Base-by-base conservation (phyloP, 306 rosid species). In the Ormosia semicastrata region DNA sequence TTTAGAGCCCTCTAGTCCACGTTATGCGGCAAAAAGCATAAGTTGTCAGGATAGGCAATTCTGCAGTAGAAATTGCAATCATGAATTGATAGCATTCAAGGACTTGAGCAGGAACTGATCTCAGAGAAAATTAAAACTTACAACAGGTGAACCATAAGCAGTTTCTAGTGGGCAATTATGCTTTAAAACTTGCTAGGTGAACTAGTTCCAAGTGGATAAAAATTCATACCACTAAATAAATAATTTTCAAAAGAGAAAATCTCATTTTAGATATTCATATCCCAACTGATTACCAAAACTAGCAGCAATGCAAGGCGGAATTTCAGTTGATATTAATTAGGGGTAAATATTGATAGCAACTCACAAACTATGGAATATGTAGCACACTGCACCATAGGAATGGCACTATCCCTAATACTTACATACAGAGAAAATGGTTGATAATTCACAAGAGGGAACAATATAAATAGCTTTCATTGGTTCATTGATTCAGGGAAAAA, bases 71-170 rank as follows among this genome's bases (percentile, higher is more conserved):
- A 24, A 24, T 24, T 24, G 24, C 64, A 46, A 30, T 52, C 79
- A 86, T 59, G 76, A 63, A 8, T 66, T 34, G 53, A 69, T 71
- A 62, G 13, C 78, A 65, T 41, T 70, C 59, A 39, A 29, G 47
- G 57, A 33, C 34, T 64, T 15, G 30, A 57, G 47, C 40, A 13
- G n/a, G 67, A 64, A 58, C 15, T 65, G 43, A 56, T 56, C 15
- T 53, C 59, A 52, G 58, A 76, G 69, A 86, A 66, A 33, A 59
- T 41, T 30, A 59, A 81, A 56, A 85, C 91, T 91, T 89, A 95
- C 96, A 71, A 88, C 86, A 70, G 97, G 81, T 57, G 67, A 59
- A 57, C 24, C 43, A 62, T 13, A 14, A 75, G 40, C 49, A 60
- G 32, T 52, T 68, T 17, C 32, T 1, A 57, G 68, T 1, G 68